Base-by-base conservation (phyloP, 2,329 filamentous ascomycete genomes). In the Phaeosphaeria sp. region DNA sequence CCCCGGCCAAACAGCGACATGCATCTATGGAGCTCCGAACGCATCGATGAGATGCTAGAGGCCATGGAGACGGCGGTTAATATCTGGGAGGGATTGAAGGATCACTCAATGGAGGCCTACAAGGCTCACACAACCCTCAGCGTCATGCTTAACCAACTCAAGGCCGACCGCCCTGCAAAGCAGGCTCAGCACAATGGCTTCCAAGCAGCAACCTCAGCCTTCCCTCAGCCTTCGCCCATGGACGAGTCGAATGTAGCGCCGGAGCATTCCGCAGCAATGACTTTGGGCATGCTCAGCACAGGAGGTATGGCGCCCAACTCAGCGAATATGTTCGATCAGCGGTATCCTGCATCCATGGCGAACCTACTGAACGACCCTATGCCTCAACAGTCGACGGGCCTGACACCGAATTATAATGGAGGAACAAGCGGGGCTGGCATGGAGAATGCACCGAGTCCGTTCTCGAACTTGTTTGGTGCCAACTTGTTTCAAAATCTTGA, bases 61-160 rank as follows among this genome's bases (percentile, higher is more conserved):
- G 86, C 88, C 1, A 84, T 98, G 2, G 89, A 93, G 71, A 84
- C 84, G 18, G 90, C 90, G 9, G 85, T 87, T 46, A 82, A 85
- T 18, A 95, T 98, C 55, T 98, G 93, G 93, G 88, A 90, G 49
- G 87, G 87, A 10, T 82, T 93, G 11, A 86, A 88, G 2, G 89
- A 95, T 54, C 83, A 88, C 22, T 95, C 90, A 0, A 90, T 97
- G 79, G 94, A 98, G 66, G 92, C 93, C 0, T 93, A 89, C 80
- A 98, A 98, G 79, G 94, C 92, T 1, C 87, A 87, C 42, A 87
- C 87, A 43, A 85, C 94, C 22, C 81, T 98, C n/a, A 88, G 88
- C 21, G 88, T 97, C 51, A 93, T 98, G 86, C 79, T 98, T 46
- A 84, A 88, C 30, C 95, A 95, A 75, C 83, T 97, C 53, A 89